Evolutionary conservation across 768 basidiomycete species (phyloP).

Genomic region (Leccinum arenicola): DNA sequence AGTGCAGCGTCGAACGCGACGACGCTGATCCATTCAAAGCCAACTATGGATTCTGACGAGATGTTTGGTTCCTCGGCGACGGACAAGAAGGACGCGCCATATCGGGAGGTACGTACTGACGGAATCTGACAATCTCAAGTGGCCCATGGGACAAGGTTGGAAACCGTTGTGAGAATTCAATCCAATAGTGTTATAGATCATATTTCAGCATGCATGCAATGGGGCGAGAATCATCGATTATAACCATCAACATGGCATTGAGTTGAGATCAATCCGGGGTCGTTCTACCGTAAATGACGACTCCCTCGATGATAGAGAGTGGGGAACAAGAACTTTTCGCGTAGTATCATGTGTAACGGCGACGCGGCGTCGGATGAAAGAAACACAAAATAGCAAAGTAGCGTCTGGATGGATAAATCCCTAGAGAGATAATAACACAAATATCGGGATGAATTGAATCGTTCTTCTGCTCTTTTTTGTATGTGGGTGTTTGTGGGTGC

Average conservation of each 20-base stretch:
- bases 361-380: background rate
- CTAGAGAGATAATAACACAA: background rate
- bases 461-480: background rate
- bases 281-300: background rate
- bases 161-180: constrained; percentile 32
- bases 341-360: background rate
- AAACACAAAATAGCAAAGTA: background rate
- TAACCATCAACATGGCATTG: background rate
- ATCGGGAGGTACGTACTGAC: constrained; percentile 17
- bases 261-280: background rate
- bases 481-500: background rate
- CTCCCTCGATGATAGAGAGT: background rate
- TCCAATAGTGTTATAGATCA: background rate
- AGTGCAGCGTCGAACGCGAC: too few relatives aligned
- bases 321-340: background rate
- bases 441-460: background rate
- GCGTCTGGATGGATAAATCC: background rate
- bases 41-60: constrained; percentile 18
- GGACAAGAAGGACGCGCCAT: constrained; percentile 7
- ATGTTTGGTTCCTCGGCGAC: constrained; percentile 5
- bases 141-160: constrained; percentile 60
- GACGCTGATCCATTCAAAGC: constrained; percentile 13
- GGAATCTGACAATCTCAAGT: constrained; percentile 52
- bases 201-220: background rate
- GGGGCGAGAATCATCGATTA: background rate